Base-by-base conservation (phyloP, 2,329 filamentous ascomycete genomes). In the Colletotrichum viniferum region DNA sequence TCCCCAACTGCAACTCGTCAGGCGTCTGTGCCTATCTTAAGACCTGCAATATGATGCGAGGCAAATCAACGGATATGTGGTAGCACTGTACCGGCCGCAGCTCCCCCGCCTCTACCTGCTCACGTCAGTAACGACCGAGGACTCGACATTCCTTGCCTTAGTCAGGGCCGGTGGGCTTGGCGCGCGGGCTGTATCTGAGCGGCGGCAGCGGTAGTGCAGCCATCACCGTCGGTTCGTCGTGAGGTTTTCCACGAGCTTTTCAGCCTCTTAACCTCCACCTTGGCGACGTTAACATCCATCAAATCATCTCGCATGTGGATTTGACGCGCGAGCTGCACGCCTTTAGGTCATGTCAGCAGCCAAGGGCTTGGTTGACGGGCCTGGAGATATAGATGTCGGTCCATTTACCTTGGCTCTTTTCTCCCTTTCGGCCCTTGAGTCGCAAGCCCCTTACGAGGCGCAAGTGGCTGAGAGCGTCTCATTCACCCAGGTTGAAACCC, bases 11-110 rank as follows among this genome's bases (percentile, higher is more conserved):
- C 43, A 48, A 58, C 58, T 65, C 18, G 48, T 56, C 6, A 4
- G 18, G 34, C 63, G 71, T 60, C 71, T 65, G 67, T 71, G 68
- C 67, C 52, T 32, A 28, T 24, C 52, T 71, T 65, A 65, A 65
- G 67, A 74, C 60, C 13, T 65, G 48, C 28, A 30, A 30, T 71
- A 71, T 69, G 62, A 68, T 69, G 52, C 32, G 63, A 68, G 69
- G 69, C 64, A 61, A 13, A 14, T 61, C 36, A 61, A 38, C 34
- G 64, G 60, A 32, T 21, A 24, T 21, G 24, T 24, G 28, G 63
- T 32, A 43, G 56, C 30, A 48, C 34, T 21, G 52, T 52, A 32
- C 63, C 28, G 68, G 36, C 64, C 24, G 21, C 65, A 38, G 21
- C 38, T 61, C 32, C n/a, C 61, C 48, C 43, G 38, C 43, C 28